Evolutionary conservation across 495 filamentous ascomycete genomes (phyloP), one percentile per base, ranked within the genome.

Genomic region (Xylaria scruposa): DNA sequence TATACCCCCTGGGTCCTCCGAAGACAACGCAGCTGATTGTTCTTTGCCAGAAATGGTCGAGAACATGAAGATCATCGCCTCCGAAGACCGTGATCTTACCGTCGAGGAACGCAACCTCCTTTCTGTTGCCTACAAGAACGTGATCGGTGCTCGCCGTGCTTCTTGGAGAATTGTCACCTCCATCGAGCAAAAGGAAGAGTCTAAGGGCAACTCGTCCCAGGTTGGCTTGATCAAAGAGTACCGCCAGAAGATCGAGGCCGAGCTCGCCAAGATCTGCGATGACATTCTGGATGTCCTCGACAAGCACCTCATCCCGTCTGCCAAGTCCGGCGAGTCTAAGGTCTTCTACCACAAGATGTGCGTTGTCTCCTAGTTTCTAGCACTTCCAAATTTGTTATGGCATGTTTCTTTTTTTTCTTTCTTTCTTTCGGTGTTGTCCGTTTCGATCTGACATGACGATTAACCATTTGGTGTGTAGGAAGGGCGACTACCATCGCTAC

Each of bases 331-430:
- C 81, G 96, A 99, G 88, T 97, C 95, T 74, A 98, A 98, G 91
- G 96, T 99, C 74, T 99, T 99, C 87, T 99, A 99, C 88, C 96
- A 99, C 92, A 99, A 99, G 91, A 99, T 99, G 94, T 97, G 81
- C 71, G 91, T 85, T 85, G 33, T 12, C 49, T 29, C 13, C 49
- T 29, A 21, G 56, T 29, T 59, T 56, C 36, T 69, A 10, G 29
- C 19, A n/a, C 10, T 21, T 42, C 40, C 2, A 17, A 36, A 51
- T 56, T 12, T 4, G 49, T 68, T 60, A 31, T 21, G 2, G 61
- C 38, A 21, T 17, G 53, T 33, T 46, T 21, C 24, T 33, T 36
- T 36, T 6, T 36, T 36, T 36, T 6, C 33, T 8, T 38, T 38
- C 8, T 8, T 8, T 6, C 8, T 6, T 38, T 6, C 8, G 36